A percentile compares a stretch with the other conserved stretches of the same genome.
Conservation (phyloP, 176 grass and related monocot genomes). For the maize (Zea mays) region Zm-B73-REFERENCE-NAM-5.0 NC_050099.1:85975501-85976000, state of each 20-base stretch:
- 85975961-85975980: too few species aligned
- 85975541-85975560: constrained; percentile 7
- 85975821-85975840: too few species aligned
- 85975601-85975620: constrained; percentile 98
- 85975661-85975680: constrained; percentile 53
- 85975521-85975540: constrained; percentile 19
- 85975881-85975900: too few species aligned
- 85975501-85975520: constrained; percentile 46
- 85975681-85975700: neutral
- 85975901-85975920: too few species aligned
- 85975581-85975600: constrained; percentile 57
- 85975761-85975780: too few species aligned
- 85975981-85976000: too few species aligned
- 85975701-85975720: constrained; percentile 12
- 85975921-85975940: too few species aligned
- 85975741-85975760: neutral
- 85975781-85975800: too few species aligned
- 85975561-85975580: constrained; percentile 11
- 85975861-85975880: too few species aligned
- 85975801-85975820: too few species aligned
- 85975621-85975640: constrained; percentile 76
- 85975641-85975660: constrained; percentile 81
- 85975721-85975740: constrained; percentile 4
- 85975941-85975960: too few species aligned
- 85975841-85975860: too few species aligned